Conservation (phyloP, 2,329 filamentous ascomycete species). For the Tolypocladium cylindrosporum region DNA sequence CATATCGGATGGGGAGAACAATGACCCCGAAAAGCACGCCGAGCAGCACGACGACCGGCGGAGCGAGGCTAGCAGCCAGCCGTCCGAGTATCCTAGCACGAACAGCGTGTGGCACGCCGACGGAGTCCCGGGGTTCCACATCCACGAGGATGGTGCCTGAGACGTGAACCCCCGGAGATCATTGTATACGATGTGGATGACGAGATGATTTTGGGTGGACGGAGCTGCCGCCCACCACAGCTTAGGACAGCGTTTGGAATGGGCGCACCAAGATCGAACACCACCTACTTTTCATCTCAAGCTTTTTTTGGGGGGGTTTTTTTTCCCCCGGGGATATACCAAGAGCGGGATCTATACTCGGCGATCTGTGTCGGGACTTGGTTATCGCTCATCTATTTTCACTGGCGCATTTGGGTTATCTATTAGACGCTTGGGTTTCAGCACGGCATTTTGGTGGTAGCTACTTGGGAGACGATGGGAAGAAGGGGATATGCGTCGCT, state of each 20-base stretch:
- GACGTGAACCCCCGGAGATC: not conserved
- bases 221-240: not conserved
- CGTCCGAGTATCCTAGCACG: constrained; percentile 46
- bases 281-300: not conserved
- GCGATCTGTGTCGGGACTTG: not conserved
- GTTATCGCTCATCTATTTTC: not conserved
- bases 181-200: not conserved
- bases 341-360: not conserved
- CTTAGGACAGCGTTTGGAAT: not conserved
- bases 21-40: constrained; percentile 27
- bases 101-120: constrained; percentile 29
- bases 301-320: not conserved
- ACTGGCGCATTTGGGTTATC: not conserved
- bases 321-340: not conserved
- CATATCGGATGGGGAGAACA: constrained; percentile 40
- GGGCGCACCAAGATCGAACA: not conserved
- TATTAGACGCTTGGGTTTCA: not conserved
- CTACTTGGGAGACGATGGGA: not conserved
- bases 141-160: constrained; percentile 28
- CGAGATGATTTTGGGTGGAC: not conserved
- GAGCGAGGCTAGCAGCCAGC: constrained; percentile 37
- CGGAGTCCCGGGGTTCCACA: constrained; percentile 22
- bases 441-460: not conserved
- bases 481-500: not conserved
- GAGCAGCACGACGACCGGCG: constrained; percentile 14